Conservation (phyloP, 208 protist genomes). For the Wallacemonas sp. region DNA sequence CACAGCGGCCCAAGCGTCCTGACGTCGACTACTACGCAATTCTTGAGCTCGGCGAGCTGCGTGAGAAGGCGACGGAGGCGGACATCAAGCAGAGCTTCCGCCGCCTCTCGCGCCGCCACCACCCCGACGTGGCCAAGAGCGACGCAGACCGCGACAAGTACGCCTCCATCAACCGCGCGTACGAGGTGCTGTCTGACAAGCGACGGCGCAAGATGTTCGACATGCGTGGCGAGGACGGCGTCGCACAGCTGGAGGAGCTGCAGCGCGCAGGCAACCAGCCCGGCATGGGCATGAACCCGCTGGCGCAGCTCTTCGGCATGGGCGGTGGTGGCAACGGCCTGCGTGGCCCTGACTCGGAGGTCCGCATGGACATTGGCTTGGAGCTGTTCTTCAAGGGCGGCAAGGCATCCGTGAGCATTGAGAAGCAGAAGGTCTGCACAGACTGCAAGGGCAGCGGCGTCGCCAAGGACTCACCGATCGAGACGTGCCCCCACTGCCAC, state of each 20-base stretch:
- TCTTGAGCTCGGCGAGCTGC: constrained; percentile 52
- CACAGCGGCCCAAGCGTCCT: constrained; percentile 9
- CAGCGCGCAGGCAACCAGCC: constrained; percentile 23
- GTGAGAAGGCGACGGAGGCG: constrained; percentile 65
- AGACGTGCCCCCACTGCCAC: constrained; percentile 54
- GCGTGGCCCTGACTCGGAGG: constrained; percentile 82
- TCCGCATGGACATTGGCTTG: constrained; percentile 78
- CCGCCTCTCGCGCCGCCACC: constrained; percentile 69
- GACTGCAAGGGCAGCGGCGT: constrained; percentile 72
- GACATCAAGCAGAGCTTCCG: constrained; percentile 85
- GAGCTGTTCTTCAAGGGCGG: constrained; percentile 94
- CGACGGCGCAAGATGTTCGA: constrained; percentile 93
- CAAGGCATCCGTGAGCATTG: constrained; percentile 59
- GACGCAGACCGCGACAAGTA: constrained; percentile 69
- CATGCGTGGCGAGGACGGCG: constrained; percentile 84
- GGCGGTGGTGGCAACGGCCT: constrained; percentile 28
- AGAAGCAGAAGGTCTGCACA: constrained; percentile 88
- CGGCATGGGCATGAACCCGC: constrained; percentile 42
- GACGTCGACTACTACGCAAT: constrained; percentile 83
- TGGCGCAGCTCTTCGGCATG: constrained; percentile 59
- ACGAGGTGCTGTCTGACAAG: constrained; percentile 91
- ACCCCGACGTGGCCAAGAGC: constrained; percentile 78
- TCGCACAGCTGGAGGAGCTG: constrained; percentile 69
- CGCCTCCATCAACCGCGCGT: constrained; percentile 78
- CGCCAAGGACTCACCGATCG: constrained; percentile 18